These are phyloP conservation scores for Amorphotheca resinae DNA, from an alignment of 495 filamentous ascomycete genomes.

Conservation along the genomic window DNA sequence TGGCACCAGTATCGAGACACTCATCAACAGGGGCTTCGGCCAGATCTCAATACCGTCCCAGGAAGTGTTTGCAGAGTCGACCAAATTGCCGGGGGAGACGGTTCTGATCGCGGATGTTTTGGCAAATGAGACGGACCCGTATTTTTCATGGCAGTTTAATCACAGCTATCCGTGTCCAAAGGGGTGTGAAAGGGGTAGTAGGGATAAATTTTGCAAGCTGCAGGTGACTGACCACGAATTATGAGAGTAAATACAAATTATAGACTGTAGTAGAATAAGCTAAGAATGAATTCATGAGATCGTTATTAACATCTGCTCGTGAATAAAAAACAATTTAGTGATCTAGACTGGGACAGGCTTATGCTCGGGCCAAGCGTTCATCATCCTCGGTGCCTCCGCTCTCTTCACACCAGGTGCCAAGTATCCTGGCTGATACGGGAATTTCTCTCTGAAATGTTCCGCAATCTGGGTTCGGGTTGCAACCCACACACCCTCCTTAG, in stretches of 20 bases:
- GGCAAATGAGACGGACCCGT: constrained; percentile 38
- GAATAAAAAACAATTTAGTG: constrained; percentile 21
- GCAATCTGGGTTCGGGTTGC: constrained; percentile 33
- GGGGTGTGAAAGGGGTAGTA: constrained; percentile 26
- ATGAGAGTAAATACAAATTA: neutral
- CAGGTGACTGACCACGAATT: neutral
- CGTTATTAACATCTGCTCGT: neutral
- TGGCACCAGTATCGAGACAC: constrained; percentile 35
- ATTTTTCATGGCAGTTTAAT: constrained; percentile 41
- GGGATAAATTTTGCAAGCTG: neutral
- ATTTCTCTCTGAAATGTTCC: constrained; percentile 27
- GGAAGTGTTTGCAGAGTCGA: constrained; percentile 34
- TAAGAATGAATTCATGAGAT: neutral
- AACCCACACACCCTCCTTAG: constrained; percentile 33
- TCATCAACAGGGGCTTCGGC: constrained; percentile 34
- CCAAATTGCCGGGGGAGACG: constrained; percentile 24
- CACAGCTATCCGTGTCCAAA: constrained; percentile 28
- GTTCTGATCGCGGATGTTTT: constrained; percentile 31
- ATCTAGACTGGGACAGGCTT: constrained; percentile 8
- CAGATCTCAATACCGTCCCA: constrained; percentile 34
- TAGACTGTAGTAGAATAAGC: neutral
- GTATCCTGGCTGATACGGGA: constrained; percentile 26
- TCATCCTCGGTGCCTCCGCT: constrained; percentile 7
- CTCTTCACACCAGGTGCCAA: constrained; percentile 18
- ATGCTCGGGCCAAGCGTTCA: constrained; percentile 13